Conservation (phyloP, 192 early-diverging fungal species). For the Coemansia sp. region DNA sequence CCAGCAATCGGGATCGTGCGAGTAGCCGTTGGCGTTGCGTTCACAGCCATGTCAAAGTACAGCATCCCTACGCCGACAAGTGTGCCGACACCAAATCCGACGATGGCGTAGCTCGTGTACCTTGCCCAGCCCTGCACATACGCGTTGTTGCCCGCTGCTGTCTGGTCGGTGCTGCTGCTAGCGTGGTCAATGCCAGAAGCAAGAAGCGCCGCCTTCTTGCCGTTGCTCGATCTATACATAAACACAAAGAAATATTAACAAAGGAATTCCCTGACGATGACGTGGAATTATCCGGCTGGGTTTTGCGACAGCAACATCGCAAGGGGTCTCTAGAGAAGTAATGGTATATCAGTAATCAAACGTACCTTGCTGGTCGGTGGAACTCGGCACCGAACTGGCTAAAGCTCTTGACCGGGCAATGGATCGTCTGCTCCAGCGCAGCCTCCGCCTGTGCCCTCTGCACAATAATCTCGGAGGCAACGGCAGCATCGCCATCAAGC, state of each 20-base stretch:
- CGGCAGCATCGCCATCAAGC: background rate
- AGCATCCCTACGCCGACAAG: slow-evolving; percentile 48
- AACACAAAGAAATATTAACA: background rate
- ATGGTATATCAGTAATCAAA: background rate
- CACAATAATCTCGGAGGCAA: background rate
- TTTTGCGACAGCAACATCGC: background rate
- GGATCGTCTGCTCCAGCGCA: slow-evolving; percentile 41
- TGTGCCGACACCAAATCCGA: slow-evolving; percentile 48
- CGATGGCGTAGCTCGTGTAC: slow-evolving; percentile 49
- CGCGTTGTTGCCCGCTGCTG: background rate
- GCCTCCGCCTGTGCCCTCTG: slow-evolving; percentile 31
- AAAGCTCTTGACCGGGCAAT: slow-evolving; percentile 28
- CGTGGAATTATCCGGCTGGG: background rate
- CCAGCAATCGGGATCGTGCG: slow-evolving; percentile 35
- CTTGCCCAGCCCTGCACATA: slow-evolving; percentile 26
- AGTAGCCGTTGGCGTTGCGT: slow-evolving; percentile 32
- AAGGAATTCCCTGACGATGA: background rate
- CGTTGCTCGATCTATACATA: background rate
- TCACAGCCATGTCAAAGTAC: slow-evolving; percentile 40
- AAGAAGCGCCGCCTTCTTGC: background rate
- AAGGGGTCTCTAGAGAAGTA: no score
- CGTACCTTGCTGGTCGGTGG: slow-evolving; percentile 14
- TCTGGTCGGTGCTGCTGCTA: background rate
- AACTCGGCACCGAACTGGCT: slow-evolving; percentile 7
- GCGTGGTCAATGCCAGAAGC: background rate